Conservation (phyloP, 441 rosid species). For the Gossypium schwendimanii region DNA sequence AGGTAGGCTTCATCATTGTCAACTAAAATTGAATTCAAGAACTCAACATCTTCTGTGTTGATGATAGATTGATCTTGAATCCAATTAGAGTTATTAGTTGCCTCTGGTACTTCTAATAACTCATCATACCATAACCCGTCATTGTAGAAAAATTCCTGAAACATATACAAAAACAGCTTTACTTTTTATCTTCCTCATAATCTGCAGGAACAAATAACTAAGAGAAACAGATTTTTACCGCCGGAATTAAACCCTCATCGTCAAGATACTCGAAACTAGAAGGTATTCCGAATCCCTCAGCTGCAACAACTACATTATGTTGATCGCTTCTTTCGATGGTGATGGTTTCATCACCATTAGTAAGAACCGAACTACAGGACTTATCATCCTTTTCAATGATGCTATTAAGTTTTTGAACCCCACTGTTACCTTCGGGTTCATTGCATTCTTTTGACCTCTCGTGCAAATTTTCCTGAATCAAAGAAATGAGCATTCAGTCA, state of each 20-base stretch:
- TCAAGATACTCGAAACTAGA: background rate
- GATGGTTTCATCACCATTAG: background rate
- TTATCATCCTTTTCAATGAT: background rate
- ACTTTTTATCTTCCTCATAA: background rate
- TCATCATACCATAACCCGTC: background rate
- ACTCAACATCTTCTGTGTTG: background rate
- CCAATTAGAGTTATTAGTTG: background rate
- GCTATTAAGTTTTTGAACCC: background rate
- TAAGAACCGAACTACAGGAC: background rate
- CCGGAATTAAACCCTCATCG: background rate
- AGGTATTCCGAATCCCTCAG: background rate
- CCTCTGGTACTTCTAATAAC: background rate
- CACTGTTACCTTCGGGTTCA: background rate
- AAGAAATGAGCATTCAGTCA: background rate
- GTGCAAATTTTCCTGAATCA: conserved; percentile 2
- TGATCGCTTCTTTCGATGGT: background rate
- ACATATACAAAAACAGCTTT: background rate
- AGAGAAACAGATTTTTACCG: background rate
- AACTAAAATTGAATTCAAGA: background rate
- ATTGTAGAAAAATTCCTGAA: background rate
- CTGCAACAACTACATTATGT: background rate
- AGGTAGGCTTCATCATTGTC: background rate
- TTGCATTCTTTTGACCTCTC: background rate
- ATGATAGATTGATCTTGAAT: background rate
- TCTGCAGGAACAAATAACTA: background rate